phyloP scores from a whole-genome alignment of 495 filamentous ascomycete species.

The Geopyxis carbonaria region DNA sequence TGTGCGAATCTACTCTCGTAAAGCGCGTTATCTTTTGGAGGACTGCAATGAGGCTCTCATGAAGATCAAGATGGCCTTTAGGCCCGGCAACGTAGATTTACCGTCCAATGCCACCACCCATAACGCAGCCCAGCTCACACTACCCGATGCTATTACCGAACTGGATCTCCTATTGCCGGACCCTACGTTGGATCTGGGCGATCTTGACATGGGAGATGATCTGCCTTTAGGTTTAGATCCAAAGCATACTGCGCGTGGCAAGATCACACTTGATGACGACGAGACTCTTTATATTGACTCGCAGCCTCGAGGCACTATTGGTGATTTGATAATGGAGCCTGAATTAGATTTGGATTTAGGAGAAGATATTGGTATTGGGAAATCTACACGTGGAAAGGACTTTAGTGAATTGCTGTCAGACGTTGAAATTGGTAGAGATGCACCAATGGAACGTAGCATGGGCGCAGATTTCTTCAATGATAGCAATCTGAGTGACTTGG shows the following conservation, averaged over 20 bases:
- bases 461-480: constrained; percentile 64
- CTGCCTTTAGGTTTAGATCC: constrained; percentile 21
- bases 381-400: constrained; percentile 45
- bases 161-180: constrained; percentile 71
- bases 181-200: constrained; percentile 54
- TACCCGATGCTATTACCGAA: constrained; percentile 79
- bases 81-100: constrained; percentile 62
- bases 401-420: too few species aligned
- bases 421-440: constrained; percentile 78
- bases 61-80: constrained; percentile 94
- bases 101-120: constrained; percentile 41
- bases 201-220: constrained; percentile 24
- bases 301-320: constrained; percentile 56
- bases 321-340: too few species aligned
- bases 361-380: constrained; percentile 59
- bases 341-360: constrained; percentile 42
- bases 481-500: constrained; percentile 26
- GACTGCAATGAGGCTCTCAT: constrained; percentile 93
- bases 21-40: constrained; percentile 86
- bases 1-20: constrained; percentile 90
- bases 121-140: constrained; percentile 53
- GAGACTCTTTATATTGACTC: too few species aligned
- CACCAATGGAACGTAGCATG: constrained; percentile 42
- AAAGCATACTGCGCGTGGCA: too few species aligned
- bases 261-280: constrained; percentile 47